Conservation (phyloP, 345 rosid species). For the Pugionium cornutum region DNA sequence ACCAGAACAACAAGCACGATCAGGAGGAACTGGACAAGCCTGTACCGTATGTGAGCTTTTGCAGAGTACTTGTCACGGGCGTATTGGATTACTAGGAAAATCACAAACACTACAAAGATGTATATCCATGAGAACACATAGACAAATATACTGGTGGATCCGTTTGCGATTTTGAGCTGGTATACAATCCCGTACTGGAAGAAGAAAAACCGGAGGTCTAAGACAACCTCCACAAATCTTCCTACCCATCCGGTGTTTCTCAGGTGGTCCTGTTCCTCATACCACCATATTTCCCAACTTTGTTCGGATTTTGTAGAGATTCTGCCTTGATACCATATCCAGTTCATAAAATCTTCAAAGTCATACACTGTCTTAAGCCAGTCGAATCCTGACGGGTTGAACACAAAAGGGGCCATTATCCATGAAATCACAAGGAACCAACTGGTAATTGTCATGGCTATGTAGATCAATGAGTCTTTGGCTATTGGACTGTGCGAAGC, state of each 20-base stretch:
- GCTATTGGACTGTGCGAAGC: conserved; percentile 66
- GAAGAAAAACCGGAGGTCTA: conserved; percentile 82
- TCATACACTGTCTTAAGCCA: conserved; percentile 37
- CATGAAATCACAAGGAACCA: conserved; percentile 93
- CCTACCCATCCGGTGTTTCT: conserved; percentile 72
- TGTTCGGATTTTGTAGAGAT: conserved; percentile 60
- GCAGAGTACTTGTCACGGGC: conserved; percentile 74
- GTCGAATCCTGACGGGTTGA: conserved; percentile 38
- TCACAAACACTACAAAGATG: conserved; percentile 54
- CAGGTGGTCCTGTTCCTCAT: conserved; percentile 82
- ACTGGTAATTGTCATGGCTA: conserved; percentile 69
- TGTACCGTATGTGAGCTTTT: conserved; percentile 65
- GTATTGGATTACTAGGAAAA: conserved; percentile 56
- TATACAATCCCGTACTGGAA: conserved; percentile 87
- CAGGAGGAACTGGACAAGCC: conserved; percentile 64
- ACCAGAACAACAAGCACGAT: conserved; percentile 47
- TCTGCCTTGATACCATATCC: conserved; percentile 74
- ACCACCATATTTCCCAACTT: conserved; percentile 97
- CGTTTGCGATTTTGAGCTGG: conserved; percentile 50
- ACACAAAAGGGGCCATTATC: conserved; percentile 80
- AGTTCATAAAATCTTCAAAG: conserved; percentile 68
- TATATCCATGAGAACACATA: conserved; percentile 71
- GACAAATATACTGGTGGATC: conserved; percentile 50
- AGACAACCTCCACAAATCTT: conserved; percentile 66
- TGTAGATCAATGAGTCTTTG: conserved; percentile 55